Evolutionary conservation across 441 rosid genomes (phyloP), one percentile per base, ranked within the genome.

Genomic region (Biscutella laevigata): DNA sequence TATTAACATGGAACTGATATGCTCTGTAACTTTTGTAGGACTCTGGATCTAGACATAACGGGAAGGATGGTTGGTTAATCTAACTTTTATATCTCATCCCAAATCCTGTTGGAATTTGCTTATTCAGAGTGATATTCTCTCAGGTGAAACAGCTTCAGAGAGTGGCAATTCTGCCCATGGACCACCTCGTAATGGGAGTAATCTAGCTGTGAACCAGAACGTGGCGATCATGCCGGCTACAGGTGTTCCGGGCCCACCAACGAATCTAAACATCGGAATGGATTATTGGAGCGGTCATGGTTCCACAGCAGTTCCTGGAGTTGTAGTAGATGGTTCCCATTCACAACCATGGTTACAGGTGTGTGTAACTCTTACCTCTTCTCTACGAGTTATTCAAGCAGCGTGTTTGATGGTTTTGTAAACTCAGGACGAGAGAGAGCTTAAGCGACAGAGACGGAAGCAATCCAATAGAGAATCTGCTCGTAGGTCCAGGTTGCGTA

Each of bases 401-500:
- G 22, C 4, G 32, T 62, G 10, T 52, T 50, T 53, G 20, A 46
- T 7, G 20, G 34, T 33, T 22, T 46, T 47, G 34, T 13, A 7
- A 16, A 21, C n/a, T 7, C 11, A 88, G 98, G 95, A 89, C 61
- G 95, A 84, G 59, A 76, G 91, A 66, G 95, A 89, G 69, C 62
- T 82, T 56, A 89, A 86, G 80, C 73, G 89, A 62, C 96, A 86
- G 67, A 82, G 77, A 79, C 78, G 95, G 56, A 92, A 92, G 70
- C 89, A 88, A 69, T 92, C 98, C 36, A 92, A 92, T 71, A 77
- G 96, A 59, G 98, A 88, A 64, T 88, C 96, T 57, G 98, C 98
- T 62, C 86, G 95, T 13, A 77, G 94, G 37, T 92, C 98, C 47
- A 77, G 98, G 64, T 70, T 92, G 77, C 96, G 98, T 46, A 92